Percentiles rank a stretch among this genome's conserved stretches.
Conservation (phyloP, 371 early-diverging fungal species). For the Chytridium lagenaria region DNA sequence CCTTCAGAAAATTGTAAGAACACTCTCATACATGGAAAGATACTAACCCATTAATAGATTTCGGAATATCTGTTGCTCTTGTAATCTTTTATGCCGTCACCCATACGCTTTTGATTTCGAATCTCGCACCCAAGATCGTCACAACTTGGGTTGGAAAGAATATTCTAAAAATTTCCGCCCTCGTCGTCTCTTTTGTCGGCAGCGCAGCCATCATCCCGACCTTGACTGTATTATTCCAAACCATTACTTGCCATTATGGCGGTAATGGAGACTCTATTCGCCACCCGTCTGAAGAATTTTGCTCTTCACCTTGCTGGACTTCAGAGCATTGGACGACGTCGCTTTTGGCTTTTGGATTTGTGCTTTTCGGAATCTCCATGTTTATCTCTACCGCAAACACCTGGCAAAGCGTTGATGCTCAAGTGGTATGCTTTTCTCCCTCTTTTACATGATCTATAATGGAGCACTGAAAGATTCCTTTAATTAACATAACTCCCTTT, state of each 20-base stretch:
- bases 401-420: slow-evolving; percentile 9
- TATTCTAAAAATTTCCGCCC: background rate
- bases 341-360: background rate
- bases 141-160: background rate
- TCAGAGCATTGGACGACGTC: slow-evolving; percentile 8
- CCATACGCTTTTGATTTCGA: background rate
- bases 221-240: slow-evolving; percentile 6
- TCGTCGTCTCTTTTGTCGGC: background rate
- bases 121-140: background rate
- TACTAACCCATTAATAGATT: background rate
- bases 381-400: background rate
- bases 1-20: slow-evolving; percentile 15
- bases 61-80: background rate
- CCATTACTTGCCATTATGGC: slow-evolving; percentile 7
- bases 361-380: slow-evolving; percentile 1
- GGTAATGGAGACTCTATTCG: background rate
- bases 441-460: background rate
- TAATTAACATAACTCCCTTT: too few species aligned
- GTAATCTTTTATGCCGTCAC: background rate
- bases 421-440: slow-evolving; percentile 8
- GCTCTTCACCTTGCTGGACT: slow-evolving; percentile 6
- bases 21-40: background rate
- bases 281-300: background rate
- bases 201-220: slow-evolving; percentile 5
- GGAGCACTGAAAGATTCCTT: background rate